Evolutionary conservation across 257 asterid genomes (phyloP).

Genomic region (Solanum etuberosum): DNA sequence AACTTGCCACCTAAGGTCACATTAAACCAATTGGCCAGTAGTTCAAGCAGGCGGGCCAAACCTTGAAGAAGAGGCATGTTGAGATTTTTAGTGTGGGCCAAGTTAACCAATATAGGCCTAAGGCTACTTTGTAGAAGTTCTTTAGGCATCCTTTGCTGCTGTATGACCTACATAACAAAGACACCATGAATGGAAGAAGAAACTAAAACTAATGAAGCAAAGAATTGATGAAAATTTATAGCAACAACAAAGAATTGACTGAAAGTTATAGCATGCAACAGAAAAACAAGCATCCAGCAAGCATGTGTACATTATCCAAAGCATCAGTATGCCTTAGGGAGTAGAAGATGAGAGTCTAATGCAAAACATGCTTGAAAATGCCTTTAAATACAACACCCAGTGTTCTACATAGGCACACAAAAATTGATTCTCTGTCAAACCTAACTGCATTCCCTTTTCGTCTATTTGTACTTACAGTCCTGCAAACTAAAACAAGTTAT

Average conservation of each 20-base stretch:
- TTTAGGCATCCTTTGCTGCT: constrained; percentile 96
- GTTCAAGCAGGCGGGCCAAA: constrained; percentile 95
- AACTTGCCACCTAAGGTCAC: constrained; percentile 97
- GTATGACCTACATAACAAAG: constrained; percentile 56
- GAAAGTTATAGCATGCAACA: neutral
- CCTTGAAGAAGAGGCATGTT: constrained; percentile 99
- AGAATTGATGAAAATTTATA: neutral
- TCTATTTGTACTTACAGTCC: neutral
- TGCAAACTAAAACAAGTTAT: neutral
- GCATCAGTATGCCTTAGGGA: neutral
- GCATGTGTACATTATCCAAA: neutral
- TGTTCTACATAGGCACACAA: neutral
- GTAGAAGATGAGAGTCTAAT: neutral
- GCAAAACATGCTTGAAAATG: neutral
- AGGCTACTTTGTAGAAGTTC: constrained; percentile 98
- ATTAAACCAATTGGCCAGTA: constrained; percentile 95
- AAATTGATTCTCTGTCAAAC: neutral
- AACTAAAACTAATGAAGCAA: neutral
- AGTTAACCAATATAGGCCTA: constrained; percentile 92
- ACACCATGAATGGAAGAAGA: neutral
- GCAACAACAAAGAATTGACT: neutral
- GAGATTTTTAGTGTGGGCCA: constrained; percentile 97
- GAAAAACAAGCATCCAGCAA: neutral
- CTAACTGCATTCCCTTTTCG: neutral
- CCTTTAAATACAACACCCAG: neutral